These are phyloP conservation scores for Zoysia pacifica DNA, from an alignment of 176 grass and related monocot species.

Conservation along the genomic window DNA sequence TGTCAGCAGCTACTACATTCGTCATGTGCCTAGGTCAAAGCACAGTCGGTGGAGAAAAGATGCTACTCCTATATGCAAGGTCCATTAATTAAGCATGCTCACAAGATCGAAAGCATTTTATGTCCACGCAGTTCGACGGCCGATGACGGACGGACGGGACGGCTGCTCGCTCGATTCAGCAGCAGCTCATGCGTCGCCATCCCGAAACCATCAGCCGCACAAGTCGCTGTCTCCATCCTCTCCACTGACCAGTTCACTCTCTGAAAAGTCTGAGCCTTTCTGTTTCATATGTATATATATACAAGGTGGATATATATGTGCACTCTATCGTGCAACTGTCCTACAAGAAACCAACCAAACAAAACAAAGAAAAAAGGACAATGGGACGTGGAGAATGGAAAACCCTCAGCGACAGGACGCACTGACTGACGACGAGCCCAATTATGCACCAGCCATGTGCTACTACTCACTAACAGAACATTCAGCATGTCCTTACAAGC, in stretches of 20 bases:
- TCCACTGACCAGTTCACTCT: too few species aligned
- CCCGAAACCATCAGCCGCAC: constrained; percentile 10
- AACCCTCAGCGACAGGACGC: background rate
- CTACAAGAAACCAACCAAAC: background rate
- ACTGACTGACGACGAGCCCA: background rate
- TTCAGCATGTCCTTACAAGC: background rate
- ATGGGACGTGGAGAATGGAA: constrained; percentile 23
- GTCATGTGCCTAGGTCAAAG: too few species aligned
- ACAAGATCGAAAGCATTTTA: too few species aligned
- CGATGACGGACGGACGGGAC: background rate
- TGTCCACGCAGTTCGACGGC: background rate
- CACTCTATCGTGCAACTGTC: background rate
- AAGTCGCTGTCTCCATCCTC: constrained; percentile 22
- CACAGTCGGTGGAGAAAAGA: too few species aligned
- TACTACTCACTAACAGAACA: background rate
- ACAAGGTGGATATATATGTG: too few species aligned
- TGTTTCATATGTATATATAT: too few species aligned
- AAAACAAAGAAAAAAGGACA: background rate
- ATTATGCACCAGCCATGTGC: constrained; percentile 6
- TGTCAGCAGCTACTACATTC: too few species aligned
- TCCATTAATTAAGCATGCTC: too few species aligned
- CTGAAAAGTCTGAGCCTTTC: too few species aligned
- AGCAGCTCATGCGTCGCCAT: background rate
- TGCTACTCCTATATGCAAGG: background rate
- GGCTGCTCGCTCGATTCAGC: background rate